Conservation (phyloP, 139 green algal genomes). For the Chlorella sp. region DNA sequence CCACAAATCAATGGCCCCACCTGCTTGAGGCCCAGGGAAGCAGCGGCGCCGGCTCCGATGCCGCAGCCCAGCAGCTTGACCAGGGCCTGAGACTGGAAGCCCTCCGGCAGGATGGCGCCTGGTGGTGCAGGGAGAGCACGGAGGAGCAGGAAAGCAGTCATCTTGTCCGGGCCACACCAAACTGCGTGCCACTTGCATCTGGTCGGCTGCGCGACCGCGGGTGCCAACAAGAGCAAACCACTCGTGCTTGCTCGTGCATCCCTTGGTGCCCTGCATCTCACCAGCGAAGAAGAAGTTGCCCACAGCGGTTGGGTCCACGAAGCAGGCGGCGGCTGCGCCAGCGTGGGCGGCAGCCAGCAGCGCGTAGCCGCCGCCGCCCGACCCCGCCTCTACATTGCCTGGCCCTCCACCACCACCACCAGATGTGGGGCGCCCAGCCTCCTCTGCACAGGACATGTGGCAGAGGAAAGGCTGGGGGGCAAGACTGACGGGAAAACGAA, state of each 20-base stretch:
- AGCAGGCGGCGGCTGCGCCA: slow-evolving; percentile 7
- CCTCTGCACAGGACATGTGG: background rate
- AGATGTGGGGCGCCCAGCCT: background rate
- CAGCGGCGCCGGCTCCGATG: slow-evolving; percentile 4
- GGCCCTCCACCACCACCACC: background rate
- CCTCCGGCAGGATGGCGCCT: slow-evolving; percentile 35
- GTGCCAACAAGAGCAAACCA: too few species aligned
- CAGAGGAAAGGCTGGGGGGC: background rate
- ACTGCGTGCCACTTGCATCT: too few species aligned
- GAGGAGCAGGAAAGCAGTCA: too few species aligned
- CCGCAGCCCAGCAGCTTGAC: slow-evolving; percentile 40
- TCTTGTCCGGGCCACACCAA: too few species aligned
- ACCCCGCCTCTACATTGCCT: background rate
- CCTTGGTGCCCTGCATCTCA: too few species aligned
- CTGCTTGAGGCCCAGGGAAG: slow-evolving; percentile 30
- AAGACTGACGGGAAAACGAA: too few species aligned
- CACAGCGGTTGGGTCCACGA: background rate
- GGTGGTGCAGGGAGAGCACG: background rate
- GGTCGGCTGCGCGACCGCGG: too few species aligned
- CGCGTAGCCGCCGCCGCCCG: slow-evolving; percentile 4
- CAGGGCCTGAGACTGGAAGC: slow-evolving; percentile 40
- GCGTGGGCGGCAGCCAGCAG: slow-evolving; percentile 34
- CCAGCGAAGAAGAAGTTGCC: slow-evolving; percentile 41
- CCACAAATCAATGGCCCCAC: too few species aligned
- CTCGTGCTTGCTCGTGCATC: too few species aligned